Evolutionary conservation across 2,329 filamentous ascomycete genomes (phyloP).

Genomic region (Fusarium lyarnte): DNA sequence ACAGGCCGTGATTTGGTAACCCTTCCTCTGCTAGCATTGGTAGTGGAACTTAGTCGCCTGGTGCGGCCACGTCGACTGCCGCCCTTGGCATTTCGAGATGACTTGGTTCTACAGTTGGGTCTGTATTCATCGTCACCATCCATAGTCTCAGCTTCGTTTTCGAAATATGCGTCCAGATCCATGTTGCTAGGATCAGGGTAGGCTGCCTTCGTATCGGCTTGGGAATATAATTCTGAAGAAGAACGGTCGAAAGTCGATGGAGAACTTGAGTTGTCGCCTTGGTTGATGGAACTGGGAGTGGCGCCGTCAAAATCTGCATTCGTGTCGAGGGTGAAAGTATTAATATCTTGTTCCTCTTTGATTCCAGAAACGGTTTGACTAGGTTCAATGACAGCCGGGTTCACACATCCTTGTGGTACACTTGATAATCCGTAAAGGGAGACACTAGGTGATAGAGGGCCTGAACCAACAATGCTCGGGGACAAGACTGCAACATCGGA

Average conservation of each 20-base stretch:
- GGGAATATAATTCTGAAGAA: background rate
- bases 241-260: background rate
- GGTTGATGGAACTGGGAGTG: background rate
- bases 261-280: background rate
- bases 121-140: slow-evolving; percentile 8
- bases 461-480: slow-evolving; percentile 11
- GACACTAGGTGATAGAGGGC: slow-evolving; percentile 14
- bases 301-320: background rate
- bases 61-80: slow-evolving; percentile 18
- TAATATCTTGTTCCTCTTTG: background rate
- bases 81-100: slow-evolving; percentile 2
- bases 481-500: slow-evolving; percentile 20
- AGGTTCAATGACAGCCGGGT: slow-evolving; percentile 28
- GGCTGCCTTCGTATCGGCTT: background rate
- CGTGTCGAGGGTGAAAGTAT: slow-evolving; percentile 6
- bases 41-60: slow-evolving; percentile 8
- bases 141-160: background rate
- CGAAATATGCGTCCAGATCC: background rate
- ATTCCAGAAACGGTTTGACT: background rate
- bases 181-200: slow-evolving; percentile 27
- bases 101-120: background rate
- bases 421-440: slow-evolving; percentile 21
- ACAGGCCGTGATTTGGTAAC: slow-evolving; percentile 10
- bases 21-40: background rate
- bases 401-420: slow-evolving; percentile 20